Conservation (phyloP, 805 yeast species). For the Kuraishia piskuri region DNA sequence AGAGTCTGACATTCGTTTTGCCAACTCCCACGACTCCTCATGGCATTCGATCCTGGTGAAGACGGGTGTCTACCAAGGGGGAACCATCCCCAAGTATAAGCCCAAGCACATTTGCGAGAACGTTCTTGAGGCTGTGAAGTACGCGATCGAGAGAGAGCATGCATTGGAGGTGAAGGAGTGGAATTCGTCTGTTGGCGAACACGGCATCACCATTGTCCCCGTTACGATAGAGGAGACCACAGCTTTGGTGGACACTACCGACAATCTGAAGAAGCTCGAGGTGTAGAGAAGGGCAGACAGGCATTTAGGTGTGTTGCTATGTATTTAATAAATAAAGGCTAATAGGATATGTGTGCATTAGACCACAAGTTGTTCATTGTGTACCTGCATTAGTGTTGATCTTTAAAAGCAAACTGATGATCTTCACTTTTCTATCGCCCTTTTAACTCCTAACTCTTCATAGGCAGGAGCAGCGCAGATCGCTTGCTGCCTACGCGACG, state of each 20-base stretch:
- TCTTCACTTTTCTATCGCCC: too few species aligned
- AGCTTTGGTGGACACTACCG: background rate
- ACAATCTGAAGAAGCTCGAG: background rate
- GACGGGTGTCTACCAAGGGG: constrained; percentile 81
- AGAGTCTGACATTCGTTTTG: constrained; percentile 81
- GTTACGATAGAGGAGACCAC: constrained; percentile 25
- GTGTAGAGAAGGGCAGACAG: background rate
- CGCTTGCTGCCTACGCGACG: background rate
- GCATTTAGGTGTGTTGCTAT: background rate
- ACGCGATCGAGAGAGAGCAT: constrained; percentile 79
- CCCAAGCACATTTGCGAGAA: constrained; percentile 69
- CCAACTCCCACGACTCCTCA: constrained; percentile 75
- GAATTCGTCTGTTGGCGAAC: constrained; percentile 37
- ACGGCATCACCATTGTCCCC: constrained; percentile 43
- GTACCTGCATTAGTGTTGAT: too few species aligned
- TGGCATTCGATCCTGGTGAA: constrained; percentile 83
- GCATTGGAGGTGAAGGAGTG: constrained; percentile 63
- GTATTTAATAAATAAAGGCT: too few species aligned
- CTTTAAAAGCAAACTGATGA: too few species aligned
- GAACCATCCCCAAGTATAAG: constrained; percentile 68
- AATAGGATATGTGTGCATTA: too few species aligned
- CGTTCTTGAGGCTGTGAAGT: constrained; percentile 75
- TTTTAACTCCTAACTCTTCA: too few species aligned
- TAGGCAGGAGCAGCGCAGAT: background rate
- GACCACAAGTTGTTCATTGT: too few species aligned